Percentiles rank a stretch among this genome's conserved stretches.
Evolutionary conservation across 129 eudicot species (phyloP).

Genomic region (Solidago caesia): DNA sequence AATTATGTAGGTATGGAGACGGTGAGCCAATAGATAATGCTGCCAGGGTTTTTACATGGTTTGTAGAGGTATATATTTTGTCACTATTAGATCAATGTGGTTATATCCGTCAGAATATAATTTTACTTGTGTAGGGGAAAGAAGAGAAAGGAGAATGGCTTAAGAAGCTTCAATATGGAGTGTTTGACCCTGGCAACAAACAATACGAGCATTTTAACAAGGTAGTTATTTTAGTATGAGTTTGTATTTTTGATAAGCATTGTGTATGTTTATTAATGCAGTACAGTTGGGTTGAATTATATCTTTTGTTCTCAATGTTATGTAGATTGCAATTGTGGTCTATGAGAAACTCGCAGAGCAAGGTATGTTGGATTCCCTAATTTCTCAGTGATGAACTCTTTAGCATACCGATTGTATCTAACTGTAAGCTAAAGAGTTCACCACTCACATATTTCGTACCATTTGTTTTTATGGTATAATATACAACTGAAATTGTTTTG

Average conservation of each 20-base stretch:
- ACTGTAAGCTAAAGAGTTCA: too few relatives aligned
- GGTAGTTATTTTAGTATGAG: slow-evolving; percentile 37
- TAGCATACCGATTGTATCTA: background rate
- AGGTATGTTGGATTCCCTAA: slow-evolving; percentile 42
- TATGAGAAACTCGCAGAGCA: slow-evolving; percentile 57
- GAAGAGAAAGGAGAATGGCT: slow-evolving; percentile 73
- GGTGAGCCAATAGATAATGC: slow-evolving; percentile 99
- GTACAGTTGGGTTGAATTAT: slow-evolving; percentile 11
- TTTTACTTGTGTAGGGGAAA: slow-evolving; percentile 36
- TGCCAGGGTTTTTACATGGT: slow-evolving; percentile 89
- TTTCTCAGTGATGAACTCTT: background rate
- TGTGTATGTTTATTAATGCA: background rate
- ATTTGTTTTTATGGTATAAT: too few relatives aligned
- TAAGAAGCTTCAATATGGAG: slow-evolving; percentile 75
- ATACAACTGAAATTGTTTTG: background rate
- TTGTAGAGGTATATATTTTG: slow-evolving; percentile 57
- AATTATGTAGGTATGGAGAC: slow-evolving; percentile 77
- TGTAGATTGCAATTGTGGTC: slow-evolving; percentile 64
- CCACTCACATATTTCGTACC: too few relatives aligned
- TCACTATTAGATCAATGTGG: background rate
- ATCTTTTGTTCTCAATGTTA: slow-evolving; percentile 5
- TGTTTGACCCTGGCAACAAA: slow-evolving; percentile 86
- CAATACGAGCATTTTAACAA: slow-evolving; percentile 95
- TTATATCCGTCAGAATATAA: background rate
- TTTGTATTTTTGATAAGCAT: background rate